Evolutionary conservation across 306 rosid species (phyloP).

Genomic region (Glycine tomentella): DNA sequence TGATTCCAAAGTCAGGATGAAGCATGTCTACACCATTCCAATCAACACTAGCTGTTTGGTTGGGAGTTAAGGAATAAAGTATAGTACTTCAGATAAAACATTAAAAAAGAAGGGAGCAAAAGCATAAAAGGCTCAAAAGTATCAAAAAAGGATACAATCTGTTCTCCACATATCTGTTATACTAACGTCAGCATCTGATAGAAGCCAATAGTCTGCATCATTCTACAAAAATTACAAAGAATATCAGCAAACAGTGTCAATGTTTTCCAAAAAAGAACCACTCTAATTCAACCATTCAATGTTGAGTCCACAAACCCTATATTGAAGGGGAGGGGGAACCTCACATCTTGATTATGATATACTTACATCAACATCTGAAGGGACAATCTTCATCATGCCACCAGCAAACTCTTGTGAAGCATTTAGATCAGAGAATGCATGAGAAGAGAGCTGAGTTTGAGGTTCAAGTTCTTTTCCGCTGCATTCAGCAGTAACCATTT

Average conservation of each 20-base stretch:
- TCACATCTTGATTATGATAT: conserved; percentile 25
- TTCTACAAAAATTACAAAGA: conserved; percentile 65
- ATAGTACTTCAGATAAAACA: conserved; percentile 23
- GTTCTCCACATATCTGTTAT: conserved; percentile 98
- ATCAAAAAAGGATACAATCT: conserved; percentile 75
- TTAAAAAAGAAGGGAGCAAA: background rate
- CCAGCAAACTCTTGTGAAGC: conserved; percentile 77
- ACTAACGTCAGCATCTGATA: conserved; percentile 94
- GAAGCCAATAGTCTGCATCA: conserved; percentile 98
- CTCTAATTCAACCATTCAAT: conserved; percentile 34
- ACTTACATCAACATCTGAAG: conserved; percentile 96
- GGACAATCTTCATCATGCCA: conserved; percentile 98
- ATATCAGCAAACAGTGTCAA: conserved; percentile 34
- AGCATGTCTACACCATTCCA: conserved; percentile 84
- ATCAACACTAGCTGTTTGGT: conserved; percentile 68
- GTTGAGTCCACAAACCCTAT: background rate
- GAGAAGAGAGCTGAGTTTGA: conserved; percentile 66
- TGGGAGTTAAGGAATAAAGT: conserved; percentile 57
- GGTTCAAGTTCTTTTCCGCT: conserved; percentile 64
- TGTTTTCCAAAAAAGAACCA: conserved; percentile 2
- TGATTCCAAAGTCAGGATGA: conserved; percentile 69
- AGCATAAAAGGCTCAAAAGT: conserved; percentile 26
- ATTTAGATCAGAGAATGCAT: conserved; percentile 63
- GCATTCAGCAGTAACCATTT: conserved; percentile 61
- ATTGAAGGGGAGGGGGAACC: conserved; percentile 13